phyloP scores from a whole-genome alignment of 371 early-diverging fungal species.

The Conidiobolus coronatus region DNA sequence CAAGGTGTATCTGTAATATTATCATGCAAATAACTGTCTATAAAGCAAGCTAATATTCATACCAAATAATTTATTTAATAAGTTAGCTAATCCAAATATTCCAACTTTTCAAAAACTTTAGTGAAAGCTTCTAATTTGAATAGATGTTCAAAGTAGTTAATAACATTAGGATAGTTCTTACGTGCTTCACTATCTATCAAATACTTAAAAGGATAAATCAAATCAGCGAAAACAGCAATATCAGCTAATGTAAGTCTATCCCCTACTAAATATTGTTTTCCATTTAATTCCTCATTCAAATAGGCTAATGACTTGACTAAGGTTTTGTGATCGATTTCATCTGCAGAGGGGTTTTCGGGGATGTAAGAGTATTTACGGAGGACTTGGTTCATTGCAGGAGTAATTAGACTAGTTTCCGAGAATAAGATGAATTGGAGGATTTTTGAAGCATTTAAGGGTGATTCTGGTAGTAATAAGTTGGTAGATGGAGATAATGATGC shows the following conservation, averaged over 20 bases:
- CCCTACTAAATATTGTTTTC: slow-evolving; percentile 76
- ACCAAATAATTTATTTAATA: no score
- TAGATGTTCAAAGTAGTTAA: no score
- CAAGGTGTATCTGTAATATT: no score
- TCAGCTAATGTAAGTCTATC: slow-evolving; percentile 80
- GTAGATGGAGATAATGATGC: no score
- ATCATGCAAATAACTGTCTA: no score
- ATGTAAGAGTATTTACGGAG: slow-evolving; percentile 36
- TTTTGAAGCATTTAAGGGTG: slow-evolving; percentile 33
- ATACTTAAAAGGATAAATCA: slow-evolving; percentile 19
- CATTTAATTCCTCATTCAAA: slow-evolving; percentile 46
- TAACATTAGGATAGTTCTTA: no score
- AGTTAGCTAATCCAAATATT: no score
- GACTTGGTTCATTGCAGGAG: slow-evolving; percentile 26
- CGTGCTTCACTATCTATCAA: no score
- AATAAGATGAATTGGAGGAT: slow-evolving; percentile 59
- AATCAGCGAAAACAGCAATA: slow-evolving; percentile 34
- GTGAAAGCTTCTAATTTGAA: no score
- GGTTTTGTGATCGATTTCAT: slow-evolving; percentile 38
- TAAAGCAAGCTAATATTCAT: no score
- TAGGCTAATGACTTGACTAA: slow-evolving; percentile 30
- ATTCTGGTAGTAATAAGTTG: slow-evolving; percentile 33
- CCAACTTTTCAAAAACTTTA: no score
- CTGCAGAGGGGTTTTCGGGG: slow-evolving; percentile 37
- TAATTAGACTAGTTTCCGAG: slow-evolving; percentile 31